A percentile compares a stretch with the other conserved stretches of the same genome.
phyloP scores from a whole-genome alignment of 305 asterid species.

The Stenogyne calaminthoides region DNA sequence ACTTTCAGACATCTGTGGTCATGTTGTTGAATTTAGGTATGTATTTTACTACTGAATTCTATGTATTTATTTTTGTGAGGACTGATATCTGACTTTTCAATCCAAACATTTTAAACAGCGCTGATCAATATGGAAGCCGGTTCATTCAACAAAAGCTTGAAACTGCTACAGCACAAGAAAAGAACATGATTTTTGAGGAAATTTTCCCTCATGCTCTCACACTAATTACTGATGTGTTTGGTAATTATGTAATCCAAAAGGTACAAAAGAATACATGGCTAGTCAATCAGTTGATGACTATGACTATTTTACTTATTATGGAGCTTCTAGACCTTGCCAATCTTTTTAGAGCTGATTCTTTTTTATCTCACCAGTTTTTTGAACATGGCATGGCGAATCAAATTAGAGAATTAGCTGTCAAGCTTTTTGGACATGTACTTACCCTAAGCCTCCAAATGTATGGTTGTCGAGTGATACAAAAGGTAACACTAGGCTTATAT shows the following conservation, averaged over 20 bases:
- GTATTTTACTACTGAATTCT: background rate
- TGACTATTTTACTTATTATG: slow-evolving; percentile 10
- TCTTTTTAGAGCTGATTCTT: slow-evolving; percentile 12
- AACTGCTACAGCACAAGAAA: slow-evolving; percentile 85
- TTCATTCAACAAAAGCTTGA: slow-evolving; percentile 97
- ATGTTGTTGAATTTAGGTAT: slow-evolving; percentile 96
- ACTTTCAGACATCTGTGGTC: slow-evolving; percentile 86
- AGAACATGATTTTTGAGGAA: slow-evolving; percentile 81
- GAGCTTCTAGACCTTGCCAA: slow-evolving; percentile 19
- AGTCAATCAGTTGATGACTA: slow-evolving; percentile 1
- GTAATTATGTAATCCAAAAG: slow-evolving; percentile 93
- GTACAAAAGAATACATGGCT: slow-evolving; percentile 37
- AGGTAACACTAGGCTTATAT: slow-evolving; percentile 45
- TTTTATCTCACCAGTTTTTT: slow-evolving; percentile 71
- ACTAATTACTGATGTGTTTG: slow-evolving; percentile 88
- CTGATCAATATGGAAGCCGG: slow-evolving; percentile 98
- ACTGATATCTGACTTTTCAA: slow-evolving; percentile 18
- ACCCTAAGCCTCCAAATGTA: slow-evolving; percentile 86
- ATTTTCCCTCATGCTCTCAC: slow-evolving; percentile 84
- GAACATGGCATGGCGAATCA: slow-evolving; percentile 78
- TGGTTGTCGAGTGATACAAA: slow-evolving; percentile 86
- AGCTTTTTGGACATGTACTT: slow-evolving; percentile 71
- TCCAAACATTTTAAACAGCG: slow-evolving; percentile 43
- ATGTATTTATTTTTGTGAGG: slow-evolving; percentile 29
- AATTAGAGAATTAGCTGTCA: slow-evolving; percentile 69